Conservation (phyloP, 2,329 filamentous ascomycete species). For the Hypoxylon sp. region DNA sequence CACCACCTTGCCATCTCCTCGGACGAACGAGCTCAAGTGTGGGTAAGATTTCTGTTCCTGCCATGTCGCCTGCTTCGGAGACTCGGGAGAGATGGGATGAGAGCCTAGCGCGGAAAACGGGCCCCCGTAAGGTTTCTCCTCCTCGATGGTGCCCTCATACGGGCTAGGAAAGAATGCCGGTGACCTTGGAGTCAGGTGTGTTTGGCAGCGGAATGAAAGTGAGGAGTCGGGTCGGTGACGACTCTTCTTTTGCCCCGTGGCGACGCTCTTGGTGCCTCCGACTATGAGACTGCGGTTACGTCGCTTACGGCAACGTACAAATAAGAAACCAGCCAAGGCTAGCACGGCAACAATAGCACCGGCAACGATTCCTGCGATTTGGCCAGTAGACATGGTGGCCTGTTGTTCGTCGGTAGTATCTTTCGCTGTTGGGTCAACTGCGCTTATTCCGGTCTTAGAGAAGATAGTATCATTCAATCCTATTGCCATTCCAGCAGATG, state of each 20-base stretch:
- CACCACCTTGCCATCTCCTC: conserved; percentile 25
- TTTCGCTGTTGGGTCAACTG: conserved; percentile 51
- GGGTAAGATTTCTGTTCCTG: conserved; percentile 1
- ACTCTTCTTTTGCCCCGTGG: conserved; percentile 43
- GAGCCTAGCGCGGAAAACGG: conserved; percentile 40
- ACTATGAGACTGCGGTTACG: conserved; percentile 53
- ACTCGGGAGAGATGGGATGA: conserved; percentile 39
- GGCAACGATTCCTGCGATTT: conserved; percentile 60
- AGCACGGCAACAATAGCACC: conserved; percentile 55
- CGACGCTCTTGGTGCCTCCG: conserved; percentile 38
- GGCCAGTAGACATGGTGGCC: conserved; percentile 51
- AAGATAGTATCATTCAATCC: conserved; percentile 61
- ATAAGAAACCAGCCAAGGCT: conserved; percentile 54
- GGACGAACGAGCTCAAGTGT: conserved; percentile 25
- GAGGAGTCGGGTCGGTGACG: conserved; percentile 57
- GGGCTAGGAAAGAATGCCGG: conserved; percentile 52
- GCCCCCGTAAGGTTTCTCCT: conserved; percentile 44
- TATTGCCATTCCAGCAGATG: conserved; percentile 52
- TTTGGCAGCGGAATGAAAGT: conserved; percentile 65
- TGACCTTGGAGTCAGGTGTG: conserved; percentile 56
- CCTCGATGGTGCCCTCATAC: conserved; percentile 43
- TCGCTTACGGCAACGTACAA: conserved; percentile 61
- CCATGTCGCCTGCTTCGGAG: conserved; percentile 29
- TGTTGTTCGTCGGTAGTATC: conserved; percentile 24
- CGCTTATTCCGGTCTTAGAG: conserved; percentile 51